A percentile compares a stretch with the other conserved stretches of the same genome.
These are phyloP conservation scores for Pharnaceum exiguum DNA, from an alignment of 148 eudicot genomes.

Conservation along the genomic window DNA sequence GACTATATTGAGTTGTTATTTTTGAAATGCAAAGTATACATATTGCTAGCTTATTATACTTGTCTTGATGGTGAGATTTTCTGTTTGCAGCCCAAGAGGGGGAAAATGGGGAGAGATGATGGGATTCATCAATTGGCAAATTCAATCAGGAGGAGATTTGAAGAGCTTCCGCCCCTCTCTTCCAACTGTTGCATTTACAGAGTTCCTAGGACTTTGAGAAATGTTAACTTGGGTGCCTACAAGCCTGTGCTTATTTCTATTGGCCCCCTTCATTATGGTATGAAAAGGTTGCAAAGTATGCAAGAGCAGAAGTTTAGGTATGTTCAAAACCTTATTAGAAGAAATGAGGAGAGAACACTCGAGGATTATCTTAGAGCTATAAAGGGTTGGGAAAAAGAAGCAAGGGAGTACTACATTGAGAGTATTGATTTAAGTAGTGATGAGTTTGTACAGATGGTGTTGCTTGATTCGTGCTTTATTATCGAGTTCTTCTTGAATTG, in stretches of 20 bases:
- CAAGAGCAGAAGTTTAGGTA: slow-evolving; percentile 30
- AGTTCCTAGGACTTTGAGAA: slow-evolving; percentile 25
- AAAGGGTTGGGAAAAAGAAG: slow-evolving; percentile 22
- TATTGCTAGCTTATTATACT: background rate
- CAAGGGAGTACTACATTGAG: slow-evolving; percentile 27
- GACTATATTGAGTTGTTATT: background rate
- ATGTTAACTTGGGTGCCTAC: slow-evolving; percentile 22
- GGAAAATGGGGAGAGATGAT: slow-evolving; percentile 11
- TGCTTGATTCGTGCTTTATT: slow-evolving; percentile 27
- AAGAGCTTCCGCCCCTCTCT: slow-evolving; percentile 20
- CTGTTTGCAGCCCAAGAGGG: slow-evolving; percentile 18
- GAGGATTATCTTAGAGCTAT: slow-evolving; percentile 21
- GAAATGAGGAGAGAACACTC: slow-evolving; percentile 21
- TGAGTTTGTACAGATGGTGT: slow-evolving; percentile 27
- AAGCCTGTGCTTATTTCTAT: slow-evolving; percentile 25
- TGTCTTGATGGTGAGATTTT: slow-evolving; percentile 4
- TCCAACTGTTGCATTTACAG: slow-evolving; percentile 30
- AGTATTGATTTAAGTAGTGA: slow-evolving; percentile 11
- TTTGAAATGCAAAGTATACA: background rate
- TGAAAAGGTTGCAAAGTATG: slow-evolving; percentile 15
- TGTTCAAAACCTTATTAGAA: slow-evolving; percentile 26
- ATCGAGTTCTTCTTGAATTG: slow-evolving; percentile 34
- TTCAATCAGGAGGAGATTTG: slow-evolving; percentile 24
- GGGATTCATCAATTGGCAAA: slow-evolving; percentile 24
- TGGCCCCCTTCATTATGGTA: slow-evolving; percentile 18